Base-by-base conservation (phyloP, 129 eudicot species). In the Mikania micrantha region DNA sequence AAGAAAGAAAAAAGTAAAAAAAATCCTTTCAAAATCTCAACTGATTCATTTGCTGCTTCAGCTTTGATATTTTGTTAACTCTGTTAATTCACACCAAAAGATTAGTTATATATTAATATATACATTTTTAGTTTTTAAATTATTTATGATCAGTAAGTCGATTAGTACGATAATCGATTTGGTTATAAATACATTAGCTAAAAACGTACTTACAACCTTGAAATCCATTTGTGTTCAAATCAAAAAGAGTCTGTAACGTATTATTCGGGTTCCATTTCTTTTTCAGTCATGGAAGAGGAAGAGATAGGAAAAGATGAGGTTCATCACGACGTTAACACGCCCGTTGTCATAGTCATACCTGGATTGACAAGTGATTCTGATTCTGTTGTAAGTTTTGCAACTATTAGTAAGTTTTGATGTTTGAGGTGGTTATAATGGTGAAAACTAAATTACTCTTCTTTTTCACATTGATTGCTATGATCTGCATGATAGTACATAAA, bases 291-390 rank as follows among this genome's bases (percentile, higher is more conserved):
- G 75, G 79, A 78, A 60, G 69, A 50, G 20, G 64, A 72, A 52
- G 38, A 60, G n/a, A 71, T 64, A 61, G 70, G 40, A 28, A 74
- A 79, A 64, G 73, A 73, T 29, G 83, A 40, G 60, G 74, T 75
- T 56, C 75, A 74, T 73, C 69, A 73, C 36, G 95, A 79, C 71
- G 84, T 73, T 78, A 79, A 59, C 50, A 79, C 66, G 35, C 99
- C 99, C n/a, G 77, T 94, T 74, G 74, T 89, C 69, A 73, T 89
- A 29, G 83, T 94, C 49, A 74, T 94, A 59, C 99, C 99, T 24
- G 97, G 99, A 28, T 72, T 94, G 57, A 87, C 93, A 17, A 94
- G 99, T 49, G 90, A 86, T 72, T 83, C 97, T 6, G 77, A 80
- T 65, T 78, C 97, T 67, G 71, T 83, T 60, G 99, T 94, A 73